Base-by-base conservation (phyloP, 257 asterid genomes). In the Plantago ovata region DNA sequence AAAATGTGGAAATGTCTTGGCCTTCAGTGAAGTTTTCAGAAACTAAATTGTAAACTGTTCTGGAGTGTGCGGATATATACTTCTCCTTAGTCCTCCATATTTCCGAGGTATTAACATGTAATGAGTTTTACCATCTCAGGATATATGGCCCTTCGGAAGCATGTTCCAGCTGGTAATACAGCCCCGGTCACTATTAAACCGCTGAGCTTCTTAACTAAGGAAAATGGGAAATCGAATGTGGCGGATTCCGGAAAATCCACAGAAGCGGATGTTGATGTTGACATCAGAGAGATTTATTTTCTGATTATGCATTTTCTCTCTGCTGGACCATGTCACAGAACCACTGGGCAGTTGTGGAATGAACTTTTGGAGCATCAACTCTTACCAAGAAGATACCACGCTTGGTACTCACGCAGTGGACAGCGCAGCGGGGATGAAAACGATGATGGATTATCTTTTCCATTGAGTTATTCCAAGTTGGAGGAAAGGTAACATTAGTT, bases 291-390 rank as follows among this genome's bases (percentile, higher is more conserved):
- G 84, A 70, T 92, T n/a, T 88, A 85, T 74, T 87, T 91, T 72
- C 83, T 92, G 54, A 92, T 92, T 61, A 85, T 92, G 96, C 98
- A 92, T 83, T 92, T 92, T 75, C 81, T 92, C 63, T 92, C 98
- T 50, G 81, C 94, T 68, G 98, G 98, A 65, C 98, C 95, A 47
- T 85, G 95, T 74, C 95, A 83, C 79, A 79, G 89, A 69, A 88
- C 98, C 42, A 83, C 74, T 68, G 95, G 95, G 64, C 96, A 88
- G 76, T 70, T 92, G 60, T 85, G 95, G 98, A 88, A 85, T 78
- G 98, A 92, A 80, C 98, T 92, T 70, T 80, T 83, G 65, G 98
- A 92, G 79, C 84, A 88, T 83, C 95, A 88, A 78, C 98, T 88
- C 72, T 71, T 92, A 65, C 96, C 98, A 28, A 83, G 98, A 80